Evolutionary conservation across 2,329 filamentous ascomycete genomes (phyloP), one percentile per base, ranked within the genome.

Genomic region (Calonectria honghensis): DNA sequence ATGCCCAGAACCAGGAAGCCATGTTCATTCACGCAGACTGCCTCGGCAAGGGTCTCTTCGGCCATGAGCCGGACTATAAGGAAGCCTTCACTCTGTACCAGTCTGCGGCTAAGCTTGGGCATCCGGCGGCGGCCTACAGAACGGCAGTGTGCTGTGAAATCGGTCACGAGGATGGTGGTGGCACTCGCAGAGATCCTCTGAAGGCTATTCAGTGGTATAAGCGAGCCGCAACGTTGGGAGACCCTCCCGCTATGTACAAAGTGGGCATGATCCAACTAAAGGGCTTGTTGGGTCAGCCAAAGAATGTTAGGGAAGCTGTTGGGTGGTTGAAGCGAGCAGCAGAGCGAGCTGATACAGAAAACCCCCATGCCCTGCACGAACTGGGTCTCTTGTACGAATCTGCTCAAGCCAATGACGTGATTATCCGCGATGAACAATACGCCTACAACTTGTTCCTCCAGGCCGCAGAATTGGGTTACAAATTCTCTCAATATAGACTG

Each of bases 141-240:
- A 98, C 97, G 32, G 97, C 97, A 0, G 96, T 99, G 0, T 99
- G 97, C 87, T 98, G 97, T 82, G 97, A 99, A 84, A 95, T 99
- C 80, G 97, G 97, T 4, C 93, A 96, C 71, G 96, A 98, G 82
- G 96, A 98, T 80, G 96, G 96, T 37, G 97, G 97, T 68, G 97
- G 97, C 31, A 98, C 97, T 1, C 93, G 95, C 73, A 94, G 94
- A 80, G 97, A 99, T 82, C 95, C 95, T 0, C 86, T 96, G 78
- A 98, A 98, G 86, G 96, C 97, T 1, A 96, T 98, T 27, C 96
- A 98, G 84, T 99, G 97, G 97, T 99, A 99, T 85, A 96, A 96
- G 84, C 94, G 96, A 54, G 96, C 97, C 9, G 96, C 97, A 14
- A 94, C 94, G 16, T 89, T 98, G 3, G 96, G 97, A 4, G 96